phyloP scores from a whole-genome alignment of 106 monocot species.

The Iris macrosiphon region DNA sequence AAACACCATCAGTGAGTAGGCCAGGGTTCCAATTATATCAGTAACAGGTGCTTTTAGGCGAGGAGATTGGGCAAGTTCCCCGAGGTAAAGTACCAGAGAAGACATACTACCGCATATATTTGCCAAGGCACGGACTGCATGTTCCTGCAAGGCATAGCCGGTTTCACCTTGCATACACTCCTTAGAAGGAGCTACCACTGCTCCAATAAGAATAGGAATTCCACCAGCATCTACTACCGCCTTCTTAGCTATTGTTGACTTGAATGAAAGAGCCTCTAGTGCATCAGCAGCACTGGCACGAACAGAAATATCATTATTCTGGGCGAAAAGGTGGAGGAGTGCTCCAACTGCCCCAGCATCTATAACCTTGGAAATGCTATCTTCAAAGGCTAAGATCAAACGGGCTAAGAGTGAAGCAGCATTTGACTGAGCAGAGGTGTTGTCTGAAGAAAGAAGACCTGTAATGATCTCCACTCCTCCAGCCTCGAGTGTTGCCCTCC shows the following conservation, averaged over 20 bases:
- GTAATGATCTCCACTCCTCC: constrained; percentile 84
- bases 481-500: constrained; percentile 80
- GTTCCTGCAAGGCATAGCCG: constrained; percentile 45
- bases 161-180: constrained; percentile 77
- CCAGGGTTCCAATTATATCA: constrained; percentile 69
- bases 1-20: constrained; percentile 73
- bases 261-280: constrained; percentile 61
- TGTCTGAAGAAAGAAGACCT: constrained; percentile 57
- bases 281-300: constrained; percentile 83
- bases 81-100: constrained; percentile 57
- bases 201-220: constrained; percentile 57
- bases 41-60: constrained; percentile 39
- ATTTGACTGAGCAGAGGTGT: constrained; percentile 64
- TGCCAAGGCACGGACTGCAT: constrained; percentile 52
- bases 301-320: constrained; percentile 66
- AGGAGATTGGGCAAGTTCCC: constrained; percentile 37
- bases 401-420: constrained; percentile 79
- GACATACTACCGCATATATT: constrained; percentile 80
- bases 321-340: constrained; percentile 44
- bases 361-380: constrained; percentile 66
- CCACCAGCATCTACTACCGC: constrained; percentile 69
- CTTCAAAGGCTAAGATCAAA: constrained; percentile 59
- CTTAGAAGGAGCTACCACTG: constrained; percentile 66
- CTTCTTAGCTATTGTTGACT: constrained; percentile 59
- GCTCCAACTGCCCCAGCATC: constrained; percentile 52